A percentile compares a stretch with the other conserved stretches of the same genome.
Evolutionary conservation across 108 stramenopile genomes (phyloP).

Genomic region (Fragilariopsis cylindrus): DNA sequence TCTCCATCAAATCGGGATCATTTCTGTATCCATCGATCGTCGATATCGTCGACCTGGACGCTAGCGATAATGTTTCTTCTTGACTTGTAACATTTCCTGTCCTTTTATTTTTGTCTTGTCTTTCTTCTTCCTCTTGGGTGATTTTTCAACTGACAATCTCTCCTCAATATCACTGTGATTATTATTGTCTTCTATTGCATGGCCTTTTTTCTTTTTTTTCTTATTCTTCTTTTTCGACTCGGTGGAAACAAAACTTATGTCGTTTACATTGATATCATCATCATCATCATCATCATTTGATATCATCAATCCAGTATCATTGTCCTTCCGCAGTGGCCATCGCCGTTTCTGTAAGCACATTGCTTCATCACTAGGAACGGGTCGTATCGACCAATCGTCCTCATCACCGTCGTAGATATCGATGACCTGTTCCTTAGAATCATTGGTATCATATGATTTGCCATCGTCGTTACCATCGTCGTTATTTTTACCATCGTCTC

Average conservation of each 20-base stretch:
- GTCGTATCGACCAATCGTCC: slow-evolving; percentile 17
- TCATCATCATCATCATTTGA: not conserved
- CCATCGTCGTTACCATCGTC: not conserved
- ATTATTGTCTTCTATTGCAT: no score
- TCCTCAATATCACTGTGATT: no score
- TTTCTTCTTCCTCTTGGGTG: no score
- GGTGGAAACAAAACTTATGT: not conserved
- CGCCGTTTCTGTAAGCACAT: slow-evolving; percentile 1
- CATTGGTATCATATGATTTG: not conserved
- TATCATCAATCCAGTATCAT: not conserved
- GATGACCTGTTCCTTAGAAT: not conserved
- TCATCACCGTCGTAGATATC: not conserved
- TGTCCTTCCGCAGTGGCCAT: slow-evolving; percentile 7
- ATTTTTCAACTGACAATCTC: no score
- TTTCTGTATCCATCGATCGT: not conserved
- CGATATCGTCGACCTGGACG: not conserved
- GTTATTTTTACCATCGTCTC: not conserved
- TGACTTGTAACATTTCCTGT: no score
- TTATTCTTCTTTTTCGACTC: not conserved
- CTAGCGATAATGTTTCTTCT: no score
- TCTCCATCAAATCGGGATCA: not conserved
- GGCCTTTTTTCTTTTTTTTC: not conserved
- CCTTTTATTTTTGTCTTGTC: no score
- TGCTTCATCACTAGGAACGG: slow-evolving; percentile 14
- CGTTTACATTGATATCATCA: not conserved